These are phyloP conservation scores for Erysiphe neolycopersici DNA, from an alignment of 2,329 filamentous ascomycete genomes.

Conservation along the genomic window DNA sequence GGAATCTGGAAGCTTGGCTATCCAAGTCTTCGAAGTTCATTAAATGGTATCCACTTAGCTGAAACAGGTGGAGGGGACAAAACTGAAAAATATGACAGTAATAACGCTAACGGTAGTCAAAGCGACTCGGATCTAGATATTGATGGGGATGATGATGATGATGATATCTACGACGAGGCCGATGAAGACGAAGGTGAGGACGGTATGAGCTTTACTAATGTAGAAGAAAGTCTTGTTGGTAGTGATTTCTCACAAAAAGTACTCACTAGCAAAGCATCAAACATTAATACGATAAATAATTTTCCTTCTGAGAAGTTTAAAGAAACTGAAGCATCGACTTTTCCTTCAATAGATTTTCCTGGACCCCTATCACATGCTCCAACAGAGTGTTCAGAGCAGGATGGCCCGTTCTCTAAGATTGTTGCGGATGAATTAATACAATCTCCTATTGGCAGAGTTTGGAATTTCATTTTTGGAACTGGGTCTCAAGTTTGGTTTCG, in stretches of 20 bases:
- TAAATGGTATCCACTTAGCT: conserved; percentile 67
- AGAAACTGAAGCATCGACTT: conserved; percentile 17
- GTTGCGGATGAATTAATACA: conserved; percentile 67
- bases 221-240: conserved; percentile 17
- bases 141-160: conserved; percentile 19
- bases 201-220: conserved; percentile 25
- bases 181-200: conserved; percentile 39
- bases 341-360: conserved; percentile 39
- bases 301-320: conserved; percentile 21
- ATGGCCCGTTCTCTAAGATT: conserved; percentile 58
- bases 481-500: conserved; percentile 56
- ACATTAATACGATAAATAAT: conserved; percentile 20
- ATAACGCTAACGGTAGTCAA: conserved; percentile 17
- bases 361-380: conserved; percentile 58
- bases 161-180: conserved; percentile 56
- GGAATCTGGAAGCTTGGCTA: conserved; percentile 98
- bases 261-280: conserved; percentile 43
- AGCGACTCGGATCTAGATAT: conserved; percentile 27
- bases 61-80: conserved; percentile 64
- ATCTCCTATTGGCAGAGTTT: conserved; percentile 78
- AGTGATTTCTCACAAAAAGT: conserved; percentile 34
- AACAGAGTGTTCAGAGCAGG: conserved; percentile 60
- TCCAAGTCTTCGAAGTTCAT: conserved; percentile 66
- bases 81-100: conserved; percentile 49
- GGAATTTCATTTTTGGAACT: conserved; percentile 64